Percentiles rank a stretch among this genome's conserved stretches.
Evolutionary conservation across 2,329 filamentous ascomycete species (phyloP).

Genomic region (Diaporthe destruens): DNA sequence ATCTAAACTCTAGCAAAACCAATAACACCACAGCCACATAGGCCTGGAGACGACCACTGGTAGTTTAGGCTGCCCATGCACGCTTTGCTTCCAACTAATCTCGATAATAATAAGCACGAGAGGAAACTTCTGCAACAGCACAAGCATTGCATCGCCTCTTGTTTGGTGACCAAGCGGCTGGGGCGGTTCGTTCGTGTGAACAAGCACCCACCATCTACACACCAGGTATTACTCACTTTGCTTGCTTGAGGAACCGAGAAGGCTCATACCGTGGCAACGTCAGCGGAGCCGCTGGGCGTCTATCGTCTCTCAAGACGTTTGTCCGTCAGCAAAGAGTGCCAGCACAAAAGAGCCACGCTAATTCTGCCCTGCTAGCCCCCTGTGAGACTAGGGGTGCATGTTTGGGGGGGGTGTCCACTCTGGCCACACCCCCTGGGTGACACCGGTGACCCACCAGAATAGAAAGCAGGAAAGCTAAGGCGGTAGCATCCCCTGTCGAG

Average conservation of each 20-base stretch:
- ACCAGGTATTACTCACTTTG: background rate
- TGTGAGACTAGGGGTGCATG: background rate
- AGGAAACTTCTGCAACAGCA: constrained; percentile 33
- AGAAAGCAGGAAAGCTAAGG: constrained; percentile 21
- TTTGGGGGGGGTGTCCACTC: background rate
- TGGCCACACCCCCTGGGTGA: background rate
- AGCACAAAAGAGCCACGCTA: constrained; percentile 14
- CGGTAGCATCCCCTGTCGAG: constrained; percentile 21
- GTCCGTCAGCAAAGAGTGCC: background rate
- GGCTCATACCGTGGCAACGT: background rate
- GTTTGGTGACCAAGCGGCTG: constrained; percentile 21
- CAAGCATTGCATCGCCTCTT: constrained; percentile 27
- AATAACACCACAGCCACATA: constrained; percentile 29
- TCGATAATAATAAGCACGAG: constrained; percentile 12
- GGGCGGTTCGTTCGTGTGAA: constrained; percentile 5
- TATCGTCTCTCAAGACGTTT: background rate
- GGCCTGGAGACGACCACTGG: constrained; percentile 1
- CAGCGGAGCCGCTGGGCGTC: background rate
- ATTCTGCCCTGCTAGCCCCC: background rate
- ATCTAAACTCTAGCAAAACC: constrained; percentile 34
- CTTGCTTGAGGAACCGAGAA: background rate
- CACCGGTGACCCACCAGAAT: constrained; percentile 18
- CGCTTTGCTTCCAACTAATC: constrained; percentile 29
- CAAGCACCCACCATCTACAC: constrained; percentile 6
- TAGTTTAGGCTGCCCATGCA: constrained; percentile 2